Conservation (phyloP, 306 rosid genomes). For the Chamaecrista fasciculata region DNA sequence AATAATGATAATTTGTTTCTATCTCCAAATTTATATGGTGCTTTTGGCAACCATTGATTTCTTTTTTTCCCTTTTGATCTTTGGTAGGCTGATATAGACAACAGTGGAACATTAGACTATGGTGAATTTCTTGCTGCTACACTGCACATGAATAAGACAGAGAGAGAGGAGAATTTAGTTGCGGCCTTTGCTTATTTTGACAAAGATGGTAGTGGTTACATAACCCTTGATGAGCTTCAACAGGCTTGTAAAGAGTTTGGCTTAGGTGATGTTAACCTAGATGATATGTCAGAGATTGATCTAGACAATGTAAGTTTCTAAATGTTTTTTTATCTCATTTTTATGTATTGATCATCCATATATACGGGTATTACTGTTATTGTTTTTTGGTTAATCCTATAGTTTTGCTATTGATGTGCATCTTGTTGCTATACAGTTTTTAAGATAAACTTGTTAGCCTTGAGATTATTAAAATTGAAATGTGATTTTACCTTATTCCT, state of each 20-base stretch:
- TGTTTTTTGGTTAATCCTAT: not conserved
- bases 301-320: conserved; percentile 66
- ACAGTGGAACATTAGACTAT: conserved; percentile 81
- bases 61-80: conserved; percentile 15
- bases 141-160: conserved; percentile 83
- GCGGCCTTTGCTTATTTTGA: conserved; percentile 87
- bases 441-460: not conserved
- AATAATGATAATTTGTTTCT: not conserved
- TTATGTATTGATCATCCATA: not conserved
- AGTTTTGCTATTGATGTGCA: not conserved
- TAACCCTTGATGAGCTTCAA: conserved; percentile 85
- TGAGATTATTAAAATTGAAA: not conserved
- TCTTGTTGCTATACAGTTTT: not conserved
- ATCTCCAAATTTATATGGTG: conserved; percentile 12
- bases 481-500: not conserved
- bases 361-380: not conserved
- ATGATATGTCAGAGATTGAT: conserved; percentile 77
- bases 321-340: not conserved
- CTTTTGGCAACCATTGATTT: conserved; percentile 4
- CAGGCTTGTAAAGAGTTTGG: conserved; percentile 79
- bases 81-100: conserved; percentile 86
- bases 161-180: conserved; percentile 80
- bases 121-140: conserved; percentile 96
- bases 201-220: conserved; percentile 87
- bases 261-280: conserved; percentile 68